A percentile compares a stretch with the other conserved stretches of the same genome.
Conservation (phyloP, 129 eudicot genomes). For the Rutidosis leptorrhynchoides region DNA sequence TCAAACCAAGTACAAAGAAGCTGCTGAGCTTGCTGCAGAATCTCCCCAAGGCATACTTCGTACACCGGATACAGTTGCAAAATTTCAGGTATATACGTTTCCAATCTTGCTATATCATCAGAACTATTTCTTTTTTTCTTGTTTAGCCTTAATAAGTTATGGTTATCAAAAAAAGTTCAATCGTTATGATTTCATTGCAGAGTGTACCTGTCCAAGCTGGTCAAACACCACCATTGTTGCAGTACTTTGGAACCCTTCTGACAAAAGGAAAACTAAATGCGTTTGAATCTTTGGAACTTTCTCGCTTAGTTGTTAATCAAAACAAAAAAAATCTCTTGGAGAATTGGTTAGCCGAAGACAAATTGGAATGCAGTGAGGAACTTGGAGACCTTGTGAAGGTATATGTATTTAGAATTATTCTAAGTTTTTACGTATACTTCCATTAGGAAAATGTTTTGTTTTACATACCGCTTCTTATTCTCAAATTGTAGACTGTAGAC, state of each 20-base stretch:
- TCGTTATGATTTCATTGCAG: constrained; percentile 40
- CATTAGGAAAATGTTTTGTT: background rate
- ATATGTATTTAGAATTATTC: constrained; percentile 12
- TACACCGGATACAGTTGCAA: constrained; percentile 98
- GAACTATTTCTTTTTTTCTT: too few relatives aligned
- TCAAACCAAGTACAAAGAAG: constrained; percentile 99
- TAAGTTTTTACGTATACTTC: constrained; percentile 8
- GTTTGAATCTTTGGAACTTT: constrained; percentile 94
- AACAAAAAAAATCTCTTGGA: constrained; percentile 93
- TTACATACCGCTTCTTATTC: constrained; percentile 12
- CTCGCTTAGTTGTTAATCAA: constrained; percentile 97
- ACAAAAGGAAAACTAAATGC: constrained; percentile 96
- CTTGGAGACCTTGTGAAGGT: constrained; percentile 99
- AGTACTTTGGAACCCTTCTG: constrained; percentile 92
- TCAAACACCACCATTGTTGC: constrained; percentile 94
- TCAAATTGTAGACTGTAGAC: constrained; percentile 73
- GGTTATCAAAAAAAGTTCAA: constrained; percentile 5
- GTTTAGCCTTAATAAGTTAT: background rate
- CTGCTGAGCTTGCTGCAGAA: constrained; percentile 99
- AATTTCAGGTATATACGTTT: constrained; percentile 67
- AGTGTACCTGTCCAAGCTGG: constrained; percentile 99
- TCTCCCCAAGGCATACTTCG: constrained; percentile 99
- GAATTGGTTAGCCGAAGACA: constrained; percentile 99
- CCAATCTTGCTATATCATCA: too few relatives aligned
- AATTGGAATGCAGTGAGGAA: constrained; percentile 96